Conservation (phyloP, 257 asterid species). For the Jacaranda mimosifolia region DNA sequence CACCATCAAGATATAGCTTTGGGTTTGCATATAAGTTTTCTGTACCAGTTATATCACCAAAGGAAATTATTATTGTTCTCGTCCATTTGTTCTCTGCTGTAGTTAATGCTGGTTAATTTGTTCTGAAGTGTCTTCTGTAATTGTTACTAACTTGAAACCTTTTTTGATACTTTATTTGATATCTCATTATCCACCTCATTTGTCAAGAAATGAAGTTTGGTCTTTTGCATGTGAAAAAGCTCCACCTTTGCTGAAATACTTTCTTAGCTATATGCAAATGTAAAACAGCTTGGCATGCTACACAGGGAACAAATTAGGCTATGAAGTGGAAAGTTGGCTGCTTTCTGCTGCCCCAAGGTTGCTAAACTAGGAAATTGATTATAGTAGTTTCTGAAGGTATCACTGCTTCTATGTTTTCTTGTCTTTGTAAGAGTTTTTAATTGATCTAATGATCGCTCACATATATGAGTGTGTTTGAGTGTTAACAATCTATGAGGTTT, state of each 20-base stretch:
- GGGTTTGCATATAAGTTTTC: conserved; percentile 49
- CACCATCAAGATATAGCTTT: conserved; percentile 40
- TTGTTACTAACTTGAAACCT: conserved; percentile 3
- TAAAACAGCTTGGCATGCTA: neutral
- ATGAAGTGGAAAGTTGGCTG: neutral
- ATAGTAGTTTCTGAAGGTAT: conserved; percentile 2
- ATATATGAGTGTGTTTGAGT: neutral
- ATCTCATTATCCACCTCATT: neutral
- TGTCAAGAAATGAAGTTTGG: neutral
- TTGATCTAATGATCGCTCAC: neutral
- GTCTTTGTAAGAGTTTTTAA: neutral
- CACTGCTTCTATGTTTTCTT: neutral
- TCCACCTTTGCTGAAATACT: neutral
- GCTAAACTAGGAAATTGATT: conserved; percentile 15
- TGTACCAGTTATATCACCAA: conserved; percentile 47
- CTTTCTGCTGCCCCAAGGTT: neutral
- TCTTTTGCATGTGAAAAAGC: neutral
- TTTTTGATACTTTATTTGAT: too few relatives aligned
- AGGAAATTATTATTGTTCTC: conserved; percentile 41
- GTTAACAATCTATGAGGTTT: neutral
- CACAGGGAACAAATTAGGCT: neutral
- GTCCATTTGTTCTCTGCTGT: conserved; percentile 33
- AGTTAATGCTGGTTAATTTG: conserved; percentile 31
- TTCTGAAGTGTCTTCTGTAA: neutral
- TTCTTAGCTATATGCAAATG: neutral